Evolutionary conservation across 2,329 filamentous ascomycete genomes (phyloP).

Genomic region (Fusarium brevicatenulatum): DNA sequence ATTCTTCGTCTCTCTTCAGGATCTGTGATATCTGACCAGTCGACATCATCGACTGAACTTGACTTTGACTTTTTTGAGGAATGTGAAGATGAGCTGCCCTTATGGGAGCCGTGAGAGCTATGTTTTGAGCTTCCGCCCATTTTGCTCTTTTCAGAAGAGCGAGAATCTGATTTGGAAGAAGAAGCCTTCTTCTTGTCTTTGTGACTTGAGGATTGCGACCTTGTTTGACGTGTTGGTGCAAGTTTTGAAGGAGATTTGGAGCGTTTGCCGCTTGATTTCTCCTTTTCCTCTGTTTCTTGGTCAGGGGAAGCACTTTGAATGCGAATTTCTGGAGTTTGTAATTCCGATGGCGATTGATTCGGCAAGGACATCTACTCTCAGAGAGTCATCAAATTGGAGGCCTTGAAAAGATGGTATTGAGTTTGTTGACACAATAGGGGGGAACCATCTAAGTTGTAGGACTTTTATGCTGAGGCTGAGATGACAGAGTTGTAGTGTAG

Average conservation of each 20-base stretch:
- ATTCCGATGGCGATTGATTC: constrained; percentile 26
- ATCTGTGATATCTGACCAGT: constrained; percentile 77
- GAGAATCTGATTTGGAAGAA: constrained; percentile 6
- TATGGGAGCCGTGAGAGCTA: constrained; percentile 40
- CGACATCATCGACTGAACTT: constrained; percentile 59
- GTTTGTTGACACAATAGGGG: neutral
- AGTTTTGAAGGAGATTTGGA: constrained; percentile 16
- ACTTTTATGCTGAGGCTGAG: constrained; percentile 1
- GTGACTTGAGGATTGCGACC: constrained; percentile 22
- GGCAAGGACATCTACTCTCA: constrained; percentile 43
- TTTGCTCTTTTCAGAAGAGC: constrained; percentile 14
- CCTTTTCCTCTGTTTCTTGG: constrained; percentile 1
- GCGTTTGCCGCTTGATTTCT: constrained; percentile 1
- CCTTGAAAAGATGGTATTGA: neutral
- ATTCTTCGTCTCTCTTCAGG: constrained; percentile 77
- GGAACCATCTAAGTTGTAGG: constrained; percentile 10
- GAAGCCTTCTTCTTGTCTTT: constrained; percentile 34
- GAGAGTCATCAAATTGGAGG: constrained; percentile 21
- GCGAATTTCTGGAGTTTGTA: constrained; percentile 41
- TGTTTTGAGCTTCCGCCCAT: constrained; percentile 43
- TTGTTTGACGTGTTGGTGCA: constrained; percentile 28
- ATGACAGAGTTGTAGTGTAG: neutral
- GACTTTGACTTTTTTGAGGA: constrained; percentile 55
- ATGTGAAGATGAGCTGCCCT: constrained; percentile 41
- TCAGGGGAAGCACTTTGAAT: constrained; percentile 45